Conservation (phyloP, 129 eudicot species). For the Pittosporum tobira region DNA sequence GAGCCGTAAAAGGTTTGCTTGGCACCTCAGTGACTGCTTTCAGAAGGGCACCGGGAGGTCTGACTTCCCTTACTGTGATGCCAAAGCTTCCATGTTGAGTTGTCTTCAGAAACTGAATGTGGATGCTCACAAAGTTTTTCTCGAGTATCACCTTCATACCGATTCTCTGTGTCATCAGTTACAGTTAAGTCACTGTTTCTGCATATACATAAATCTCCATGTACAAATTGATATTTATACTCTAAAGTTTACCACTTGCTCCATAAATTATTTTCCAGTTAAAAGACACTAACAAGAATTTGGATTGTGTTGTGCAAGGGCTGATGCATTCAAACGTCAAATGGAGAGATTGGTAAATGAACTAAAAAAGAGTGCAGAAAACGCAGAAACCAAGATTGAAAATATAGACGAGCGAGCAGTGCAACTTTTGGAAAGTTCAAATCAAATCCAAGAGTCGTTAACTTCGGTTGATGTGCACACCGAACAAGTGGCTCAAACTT, state of each 20-base stretch:
- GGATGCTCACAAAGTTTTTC: conserved; percentile 43
- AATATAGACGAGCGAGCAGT: conserved; percentile 46
- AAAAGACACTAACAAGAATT: neutral
- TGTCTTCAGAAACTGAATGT: conserved; percentile 42
- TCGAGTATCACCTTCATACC: conserved; percentile 63
- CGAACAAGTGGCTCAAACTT: conserved; percentile 43
- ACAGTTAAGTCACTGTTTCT: conserved; percentile 41
- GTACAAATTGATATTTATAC: too few species aligned
- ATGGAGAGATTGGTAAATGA: conserved; percentile 73
- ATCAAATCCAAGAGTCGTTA: conserved; percentile 43
- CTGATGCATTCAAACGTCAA: conserved; percentile 60
- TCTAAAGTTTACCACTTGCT: too few species aligned
- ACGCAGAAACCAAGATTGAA: conserved; percentile 45
- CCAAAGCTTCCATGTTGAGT: conserved; percentile 34
- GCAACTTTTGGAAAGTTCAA: conserved; percentile 32
- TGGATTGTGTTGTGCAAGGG: conserved; percentile 25
- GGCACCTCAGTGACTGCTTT: conserved; percentile 80
- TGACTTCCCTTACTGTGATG: conserved; percentile 51
- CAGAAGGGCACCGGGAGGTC: conserved; percentile 60
- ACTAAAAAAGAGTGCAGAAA: conserved; percentile 52
- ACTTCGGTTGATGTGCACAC: conserved; percentile 38
- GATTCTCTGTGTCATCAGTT: conserved; percentile 68
- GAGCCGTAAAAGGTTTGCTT: conserved; percentile 49
- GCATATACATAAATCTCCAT: too few species aligned
- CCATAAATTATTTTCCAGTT: neutral